Evolutionary conservation across 2,329 filamentous ascomycete genomes (phyloP).

Genomic region (Alternaria conjuncta): DNA sequence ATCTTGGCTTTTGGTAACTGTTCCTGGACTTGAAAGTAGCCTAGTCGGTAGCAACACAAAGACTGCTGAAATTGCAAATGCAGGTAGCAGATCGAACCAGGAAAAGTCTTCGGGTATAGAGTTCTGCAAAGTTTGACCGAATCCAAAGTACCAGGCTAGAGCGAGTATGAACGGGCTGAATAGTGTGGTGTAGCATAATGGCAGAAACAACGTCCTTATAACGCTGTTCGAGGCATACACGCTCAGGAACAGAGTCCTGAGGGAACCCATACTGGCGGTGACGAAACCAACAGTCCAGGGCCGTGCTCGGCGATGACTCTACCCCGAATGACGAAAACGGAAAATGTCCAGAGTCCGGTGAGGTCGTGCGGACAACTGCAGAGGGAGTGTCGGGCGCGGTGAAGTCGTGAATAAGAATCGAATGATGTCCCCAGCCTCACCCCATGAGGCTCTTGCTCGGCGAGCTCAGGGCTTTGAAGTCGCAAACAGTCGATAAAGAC

Average conservation of each 20-base stretch:
- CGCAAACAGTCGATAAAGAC: not conserved
- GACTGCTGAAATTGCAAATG: constrained; percentile 36
- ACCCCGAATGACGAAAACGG: constrained; percentile 5
- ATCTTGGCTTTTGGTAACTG: constrained; percentile 25
- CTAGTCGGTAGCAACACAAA: constrained; percentile 39
- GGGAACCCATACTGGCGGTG: constrained; percentile 34
- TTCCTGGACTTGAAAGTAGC: constrained; percentile 31
- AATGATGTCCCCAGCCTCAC: constrained; percentile 12
- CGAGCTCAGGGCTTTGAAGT: not conserved
- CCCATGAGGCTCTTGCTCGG: constrained; percentile 16
- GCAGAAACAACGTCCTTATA: constrained; percentile 46
- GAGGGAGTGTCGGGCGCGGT: constrained; percentile 1
- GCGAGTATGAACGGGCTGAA: constrained; percentile 39
- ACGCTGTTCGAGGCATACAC: constrained; percentile 41
- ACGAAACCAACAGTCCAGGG: constrained; percentile 4
- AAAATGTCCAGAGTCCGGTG: constrained; percentile 5
- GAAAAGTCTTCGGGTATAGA: constrained; percentile 32
- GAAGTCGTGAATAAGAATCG: constrained; percentile 1
- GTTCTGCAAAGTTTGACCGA: constrained; percentile 24
- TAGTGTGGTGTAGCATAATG: constrained; percentile 39
- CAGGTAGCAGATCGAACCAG: constrained; percentile 38
- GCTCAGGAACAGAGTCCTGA: constrained; percentile 42
- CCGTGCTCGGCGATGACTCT: constrained; percentile 7
- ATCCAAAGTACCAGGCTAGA: constrained; percentile 30
- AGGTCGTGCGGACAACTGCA: not conserved